Evolutionary conservation across 169 alveolate species (phyloP).

Genomic region (Eimeria praecox): DNA sequence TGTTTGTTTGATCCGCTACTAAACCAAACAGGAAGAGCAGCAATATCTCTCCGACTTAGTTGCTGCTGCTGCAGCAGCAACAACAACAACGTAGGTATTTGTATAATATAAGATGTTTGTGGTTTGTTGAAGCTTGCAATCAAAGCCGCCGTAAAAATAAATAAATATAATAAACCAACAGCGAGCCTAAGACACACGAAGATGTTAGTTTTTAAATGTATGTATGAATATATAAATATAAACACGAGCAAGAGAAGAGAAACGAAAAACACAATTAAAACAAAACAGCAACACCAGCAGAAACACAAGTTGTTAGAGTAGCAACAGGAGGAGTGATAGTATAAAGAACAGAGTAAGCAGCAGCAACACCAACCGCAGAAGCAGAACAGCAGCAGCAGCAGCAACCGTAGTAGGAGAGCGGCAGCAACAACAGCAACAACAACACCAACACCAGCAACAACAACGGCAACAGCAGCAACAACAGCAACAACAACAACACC

Average conservation of each 20-base stretch:
- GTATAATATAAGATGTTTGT: not conserved
- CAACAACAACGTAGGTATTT: not conserved
- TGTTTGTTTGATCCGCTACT: not conserved
- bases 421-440: too few species aligned
- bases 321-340: not conserved
- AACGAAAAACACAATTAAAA: too few species aligned
- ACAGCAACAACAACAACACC: too few species aligned
- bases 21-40: constrained; percentile 46
- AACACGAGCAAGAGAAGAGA: too few species aligned
- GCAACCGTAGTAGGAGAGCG: too few species aligned
- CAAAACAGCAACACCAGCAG: too few species aligned
- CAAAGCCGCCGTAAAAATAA: not conserved
- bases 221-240: not conserved
- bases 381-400: too few species aligned
- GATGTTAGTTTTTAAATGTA: not conserved
- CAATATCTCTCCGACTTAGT: not conserved
- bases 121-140: constrained; percentile 20
- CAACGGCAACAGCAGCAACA: too few species aligned
- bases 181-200: not conserved
- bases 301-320: too few species aligned
- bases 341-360: not conserved
- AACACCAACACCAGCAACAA: too few species aligned
- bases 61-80: constrained; percentile 24
- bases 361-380: too few species aligned
- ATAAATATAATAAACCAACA: constrained; percentile 33